Conservation (phyloP, 805 yeast species). For the Kuraishia capsulata region DNA sequence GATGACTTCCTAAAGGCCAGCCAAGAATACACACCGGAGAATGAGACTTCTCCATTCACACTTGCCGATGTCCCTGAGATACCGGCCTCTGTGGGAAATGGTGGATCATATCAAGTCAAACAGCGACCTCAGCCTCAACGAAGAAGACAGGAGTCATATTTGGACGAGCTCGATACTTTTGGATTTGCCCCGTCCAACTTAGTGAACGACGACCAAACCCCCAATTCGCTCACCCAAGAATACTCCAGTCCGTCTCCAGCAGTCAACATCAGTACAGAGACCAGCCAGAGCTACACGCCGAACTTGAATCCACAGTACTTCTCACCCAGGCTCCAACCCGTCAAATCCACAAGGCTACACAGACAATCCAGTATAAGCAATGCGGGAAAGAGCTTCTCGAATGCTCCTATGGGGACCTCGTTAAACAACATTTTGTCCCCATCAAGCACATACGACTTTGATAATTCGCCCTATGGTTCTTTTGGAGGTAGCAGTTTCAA, state of each 20-base stretch:
- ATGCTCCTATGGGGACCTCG: slow-evolving; percentile 21
- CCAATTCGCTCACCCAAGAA: background rate
- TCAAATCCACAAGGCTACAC: slow-evolving; percentile 8
- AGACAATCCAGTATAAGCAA: slow-evolving; percentile 13
- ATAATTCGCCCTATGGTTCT: slow-evolving; percentile 26
- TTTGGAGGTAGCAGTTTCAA: slow-evolving; percentile 16
- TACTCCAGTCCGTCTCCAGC: background rate
- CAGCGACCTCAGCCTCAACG: background rate
- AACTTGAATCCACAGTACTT: slow-evolving; percentile 13
- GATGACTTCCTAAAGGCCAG: background rate
- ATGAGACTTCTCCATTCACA: slow-evolving; percentile 1
- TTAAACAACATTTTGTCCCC: slow-evolving; percentile 24
- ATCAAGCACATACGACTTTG: slow-evolving; percentile 15
- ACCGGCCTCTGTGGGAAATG: background rate
- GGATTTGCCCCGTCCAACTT: slow-evolving; percentile 4
- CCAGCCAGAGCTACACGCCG: slow-evolving; percentile 1
- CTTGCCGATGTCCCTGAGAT: background rate
- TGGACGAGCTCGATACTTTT: slow-evolving; percentile 7
- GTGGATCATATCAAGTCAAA: too few species aligned
- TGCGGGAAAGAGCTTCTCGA: slow-evolving; percentile 14
- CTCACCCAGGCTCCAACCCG: slow-evolving; percentile 18
- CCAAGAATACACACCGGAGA: background rate
- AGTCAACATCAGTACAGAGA: background rate
- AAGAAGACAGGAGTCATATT: background rate
- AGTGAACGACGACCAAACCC: slow-evolving; percentile 1